Conservation (phyloP, 176 grass and related monocot genomes). For the Pontederia paniculata region DNA sequence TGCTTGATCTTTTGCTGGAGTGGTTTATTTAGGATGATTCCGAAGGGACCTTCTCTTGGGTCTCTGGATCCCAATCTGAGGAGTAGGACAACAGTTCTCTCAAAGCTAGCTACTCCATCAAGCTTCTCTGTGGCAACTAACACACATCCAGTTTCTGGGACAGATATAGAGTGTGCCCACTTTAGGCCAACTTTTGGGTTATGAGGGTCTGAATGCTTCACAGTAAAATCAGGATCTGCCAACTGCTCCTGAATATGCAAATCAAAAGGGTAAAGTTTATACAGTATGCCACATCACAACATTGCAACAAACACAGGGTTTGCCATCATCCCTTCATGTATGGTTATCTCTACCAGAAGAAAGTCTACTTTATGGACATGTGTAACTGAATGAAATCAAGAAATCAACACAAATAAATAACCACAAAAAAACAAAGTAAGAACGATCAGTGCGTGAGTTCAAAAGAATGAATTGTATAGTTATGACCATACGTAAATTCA, state of each 20-base stretch:
- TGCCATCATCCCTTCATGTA: too few relatives aligned
- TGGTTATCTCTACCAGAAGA: too few relatives aligned
- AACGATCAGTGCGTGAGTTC: too few relatives aligned
- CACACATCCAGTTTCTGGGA: conserved; percentile 65
- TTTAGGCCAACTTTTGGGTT: conserved; percentile 31
- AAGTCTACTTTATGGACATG: too few relatives aligned
- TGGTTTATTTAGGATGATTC: conserved; percentile 70
- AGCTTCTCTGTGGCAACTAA: conserved; percentile 70
- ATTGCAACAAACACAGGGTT: too few relatives aligned
- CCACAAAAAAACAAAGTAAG: too few relatives aligned
- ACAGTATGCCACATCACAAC: too few relatives aligned
- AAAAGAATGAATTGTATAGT: too few relatives aligned
- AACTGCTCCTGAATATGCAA: conserved; percentile 29
- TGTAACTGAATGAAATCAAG: too few relatives aligned
- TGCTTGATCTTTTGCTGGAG: conserved; percentile 40
- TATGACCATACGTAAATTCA: too few relatives aligned
- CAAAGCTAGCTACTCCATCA: conserved; percentile 48
- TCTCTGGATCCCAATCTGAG: conserved; percentile 51
- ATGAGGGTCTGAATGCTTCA: conserved; percentile 11
- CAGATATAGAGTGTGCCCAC: conserved; percentile 67
- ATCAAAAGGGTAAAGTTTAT: too few relatives aligned
- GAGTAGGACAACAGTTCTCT: conserved; percentile 65
- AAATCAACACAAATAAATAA: too few relatives aligned
- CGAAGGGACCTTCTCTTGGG: conserved; percentile 50
- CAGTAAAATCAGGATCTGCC: conserved; percentile 23